Percentiles rank a stretch among this genome's conserved stretches.
Evolutionary conservation across 2,329 filamentous ascomycete genomes (phyloP).

Genomic region (Xylaria sp.): DNA sequence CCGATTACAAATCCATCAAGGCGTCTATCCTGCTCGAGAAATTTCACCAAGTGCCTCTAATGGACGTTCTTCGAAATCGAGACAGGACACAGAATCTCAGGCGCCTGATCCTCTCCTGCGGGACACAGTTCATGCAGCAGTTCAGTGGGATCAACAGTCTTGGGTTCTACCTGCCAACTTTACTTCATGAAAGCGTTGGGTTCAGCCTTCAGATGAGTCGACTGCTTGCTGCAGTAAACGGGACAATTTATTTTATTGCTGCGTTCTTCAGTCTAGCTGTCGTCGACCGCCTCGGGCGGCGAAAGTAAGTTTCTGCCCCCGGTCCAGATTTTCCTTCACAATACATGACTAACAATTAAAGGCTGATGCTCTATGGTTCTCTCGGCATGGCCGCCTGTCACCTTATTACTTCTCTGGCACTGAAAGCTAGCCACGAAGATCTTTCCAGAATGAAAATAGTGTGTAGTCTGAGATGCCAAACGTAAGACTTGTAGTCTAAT

Average conservation of each 20-base stretch:
- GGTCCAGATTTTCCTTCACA: background rate
- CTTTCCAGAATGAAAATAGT: conserved; percentile 45
- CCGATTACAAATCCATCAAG: conserved; percentile 53
- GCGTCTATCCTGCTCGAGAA: conserved; percentile 52
- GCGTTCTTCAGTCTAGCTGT: conserved; percentile 54
- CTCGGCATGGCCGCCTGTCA: conserved; percentile 52
- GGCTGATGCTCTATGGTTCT: conserved; percentile 54
- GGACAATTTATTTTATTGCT: conserved; percentile 53
- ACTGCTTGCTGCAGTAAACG: conserved; percentile 66
- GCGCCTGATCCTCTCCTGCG: conserved; percentile 54
- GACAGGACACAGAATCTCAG: conserved; percentile 55
- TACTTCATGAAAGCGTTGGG: conserved; percentile 67
- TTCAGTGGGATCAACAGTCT: conserved; percentile 58
- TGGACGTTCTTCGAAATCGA: conserved; percentile 52
- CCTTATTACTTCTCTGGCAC: conserved; percentile 52
- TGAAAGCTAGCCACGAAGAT: conserved; percentile 50
- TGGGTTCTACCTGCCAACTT: conserved; percentile 63
- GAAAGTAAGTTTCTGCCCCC: conserved; percentile 48
- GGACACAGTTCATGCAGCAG: conserved; percentile 61
- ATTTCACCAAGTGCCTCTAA: conserved; percentile 48
- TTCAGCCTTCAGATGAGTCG: conserved; percentile 55
- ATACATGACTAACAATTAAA: conserved; percentile 10
- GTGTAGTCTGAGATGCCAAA: conserved; percentile 15
- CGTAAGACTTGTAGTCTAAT: conserved; percentile 25
- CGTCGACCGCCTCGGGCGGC: conserved; percentile 55